A percentile compares a stretch with the other conserved stretches of the same genome.
Evolutionary conservation across 2,329 filamentous ascomycete species (phyloP).

Genomic region (Calonectria multiphialidica): DNA sequence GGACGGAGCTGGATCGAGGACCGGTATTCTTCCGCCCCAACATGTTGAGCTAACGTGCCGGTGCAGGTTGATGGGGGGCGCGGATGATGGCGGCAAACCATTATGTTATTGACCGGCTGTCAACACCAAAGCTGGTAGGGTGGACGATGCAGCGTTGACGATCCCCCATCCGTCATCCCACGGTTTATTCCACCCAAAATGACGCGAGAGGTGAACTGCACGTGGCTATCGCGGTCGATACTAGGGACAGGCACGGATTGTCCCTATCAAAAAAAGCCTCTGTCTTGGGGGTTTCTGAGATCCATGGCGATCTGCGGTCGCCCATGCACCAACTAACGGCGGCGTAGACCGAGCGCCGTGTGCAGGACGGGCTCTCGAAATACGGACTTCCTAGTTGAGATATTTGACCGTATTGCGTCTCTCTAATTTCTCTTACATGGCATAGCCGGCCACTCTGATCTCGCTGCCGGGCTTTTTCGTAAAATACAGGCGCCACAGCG

Average conservation of each 20-base stretch:
- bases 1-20: not conserved
- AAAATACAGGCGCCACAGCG: constrained; percentile 6
- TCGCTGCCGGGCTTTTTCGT: not conserved
- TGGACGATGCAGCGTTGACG: not conserved
- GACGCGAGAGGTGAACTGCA: not conserved
- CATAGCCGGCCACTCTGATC: not conserved
- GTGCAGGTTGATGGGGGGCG: not conserved
- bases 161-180: not conserved
- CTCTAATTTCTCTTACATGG: not conserved
- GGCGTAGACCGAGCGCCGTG: not conserved
- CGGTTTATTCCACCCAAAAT: not conserved
- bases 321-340: not conserved
- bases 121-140: not conserved
- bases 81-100: not conserved
- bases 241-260: not conserved
- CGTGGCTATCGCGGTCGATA: not conserved
- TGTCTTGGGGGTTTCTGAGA: not conserved
- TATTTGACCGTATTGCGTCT: not conserved
- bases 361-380: not conserved
- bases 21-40: not conserved
- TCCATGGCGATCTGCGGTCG: not conserved
- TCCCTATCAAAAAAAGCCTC: not conserved
- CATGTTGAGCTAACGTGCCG: not conserved
- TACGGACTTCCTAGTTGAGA: constrained; percentile 3
- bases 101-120: constrained; percentile 3